Conservation (phyloP, 352 stramenopile species). For the Nothophytophthora sp. region DNA sequence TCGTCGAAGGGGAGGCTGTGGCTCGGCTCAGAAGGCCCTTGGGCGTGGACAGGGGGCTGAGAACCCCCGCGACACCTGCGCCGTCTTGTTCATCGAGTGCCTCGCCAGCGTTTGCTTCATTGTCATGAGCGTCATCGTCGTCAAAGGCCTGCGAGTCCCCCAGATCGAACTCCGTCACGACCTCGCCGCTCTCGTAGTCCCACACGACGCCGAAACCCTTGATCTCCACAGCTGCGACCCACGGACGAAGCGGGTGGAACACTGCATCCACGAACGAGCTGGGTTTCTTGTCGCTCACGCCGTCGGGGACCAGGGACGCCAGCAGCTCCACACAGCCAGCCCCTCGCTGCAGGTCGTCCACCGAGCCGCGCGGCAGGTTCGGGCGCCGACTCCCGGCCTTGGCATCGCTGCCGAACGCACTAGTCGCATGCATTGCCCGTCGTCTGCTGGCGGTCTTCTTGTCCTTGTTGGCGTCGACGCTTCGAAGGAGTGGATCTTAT, state of each 20-base stretch:
- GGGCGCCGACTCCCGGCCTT: conserved; percentile 8
- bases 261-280: conserved; percentile 63
- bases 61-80: neutral
- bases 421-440: too few species aligned
- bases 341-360: conserved; percentile 62
- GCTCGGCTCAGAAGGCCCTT: conserved; percentile 44
- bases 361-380: conserved; percentile 42
- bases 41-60: conserved; percentile 15
- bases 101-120: conserved; percentile 11
- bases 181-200: conserved; percentile 73
- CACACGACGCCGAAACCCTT: conserved; percentile 65
- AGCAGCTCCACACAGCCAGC: conserved; percentile 56
- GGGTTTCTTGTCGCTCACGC: conserved; percentile 70
- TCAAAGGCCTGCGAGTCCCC: conserved; percentile 46
- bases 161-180: conserved; percentile 67
- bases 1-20: conserved; percentile 41
- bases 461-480: too few species aligned
- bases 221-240: conserved; percentile 65
- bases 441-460: too few species aligned
- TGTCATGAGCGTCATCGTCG: conserved; percentile 22
- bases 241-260: conserved; percentile 68
- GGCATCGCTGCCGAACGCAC: neutral
- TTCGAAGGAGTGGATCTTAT: too few species aligned
- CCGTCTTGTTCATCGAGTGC: neutral
- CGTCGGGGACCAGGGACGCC: conserved; percentile 47